Base-by-base conservation (phyloP, 2,329 filamentous ascomycete species). In the Sclerotinia trifoliorum region DNA sequence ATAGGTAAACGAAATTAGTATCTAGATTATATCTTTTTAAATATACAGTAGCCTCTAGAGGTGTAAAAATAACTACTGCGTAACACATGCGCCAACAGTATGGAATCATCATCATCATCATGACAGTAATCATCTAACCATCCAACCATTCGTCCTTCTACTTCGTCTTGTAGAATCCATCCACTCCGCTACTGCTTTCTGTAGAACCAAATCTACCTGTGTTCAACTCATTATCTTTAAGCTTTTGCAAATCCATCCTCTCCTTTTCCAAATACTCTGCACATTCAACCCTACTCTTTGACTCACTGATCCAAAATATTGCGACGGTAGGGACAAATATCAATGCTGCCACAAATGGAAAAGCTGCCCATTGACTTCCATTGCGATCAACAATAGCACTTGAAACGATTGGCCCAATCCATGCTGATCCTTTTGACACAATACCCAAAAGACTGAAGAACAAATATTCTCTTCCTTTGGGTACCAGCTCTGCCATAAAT, bases 381-480 rank as follows among this genome's bases (percentile, higher is more conserved):
- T 70, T 74, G 4, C n/a, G 63, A 62, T 77, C 74, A 11, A 75
- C 72, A 55, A 77, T 77, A 13, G 75, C 75, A 69, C 74, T 75
- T 32, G 69, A 71, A 7, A 77, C 74, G 56, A 77, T 76, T 3
- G 75, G 75, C 0, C 75, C 75, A 51, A 77, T 76, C 75, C 75
- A 77, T 8, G 75, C 72, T 17, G 73, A 75, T 10, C 75, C 75
- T 56, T 76, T 77, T 0, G 74, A 75, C 4, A 77, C 75, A 48
- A 77, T 77, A 8, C 75, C 75, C 35, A 77, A 68, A 56, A 77
- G 72, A 68, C 73, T 71, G 68, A 77, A 77, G 66, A 77, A 77
- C 70, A 77, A 70, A 55, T 76, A 77, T 44, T 77, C 75, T 54
- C 75, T 68, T 26, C 75, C 75, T 5, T 73, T 70, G 1, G 75